Base-by-base conservation (phyloP, 345 rosid species). In the Boechera divaricarpa region DNA sequence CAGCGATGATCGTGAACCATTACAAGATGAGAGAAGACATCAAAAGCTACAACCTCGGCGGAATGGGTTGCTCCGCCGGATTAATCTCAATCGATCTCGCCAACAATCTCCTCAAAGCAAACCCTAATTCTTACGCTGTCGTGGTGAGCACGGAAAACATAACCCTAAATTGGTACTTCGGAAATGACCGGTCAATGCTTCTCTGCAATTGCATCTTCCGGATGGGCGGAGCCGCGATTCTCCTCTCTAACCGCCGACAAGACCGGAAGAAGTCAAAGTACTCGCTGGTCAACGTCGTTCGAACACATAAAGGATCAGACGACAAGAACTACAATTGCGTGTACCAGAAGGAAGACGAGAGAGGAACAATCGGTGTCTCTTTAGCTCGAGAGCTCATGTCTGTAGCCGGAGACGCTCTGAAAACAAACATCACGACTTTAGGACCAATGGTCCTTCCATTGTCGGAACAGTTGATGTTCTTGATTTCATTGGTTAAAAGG, bases 51-150 rank as follows among this genome's bases (percentile, higher is more conserved):
- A 94, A 90, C 72, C 89, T 94, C 3, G 93, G 94, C 6, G 97
- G 97, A 28, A 94, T 94, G 98, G 98, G 98, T 3, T 93, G 98
- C 77, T 91, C 96, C 32, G 98, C 98, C 0, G 98, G 98, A 3
- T 86, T 94, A 2, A 91, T 91, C 61, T 90, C 98, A 0, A 67
- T 91, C 39, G 96, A 90, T 26, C 86, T 91, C 0, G 98, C 96
- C 2, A 86, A 81, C 73, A 80, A 81, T 66, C 93, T 94, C 41
- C 93, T 94, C 10, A 81, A 68, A 77, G 94, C 94, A 28, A 90
- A 87, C 69, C 91, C 94, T 3, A 86, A 89, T 77, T 69, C 89
- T 3, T 86, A 79, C 39, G 97, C 97, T n/a, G 77, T 91, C 2
- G 96, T 94, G 26, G 90, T 94, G 0, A 94, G 97, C 85, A 94